Evolutionary conservation across 768 basidiomycete genomes (phyloP), one percentile per base, ranked within the genome.

Genomic region (Leccinellum rugosiceps): DNA sequence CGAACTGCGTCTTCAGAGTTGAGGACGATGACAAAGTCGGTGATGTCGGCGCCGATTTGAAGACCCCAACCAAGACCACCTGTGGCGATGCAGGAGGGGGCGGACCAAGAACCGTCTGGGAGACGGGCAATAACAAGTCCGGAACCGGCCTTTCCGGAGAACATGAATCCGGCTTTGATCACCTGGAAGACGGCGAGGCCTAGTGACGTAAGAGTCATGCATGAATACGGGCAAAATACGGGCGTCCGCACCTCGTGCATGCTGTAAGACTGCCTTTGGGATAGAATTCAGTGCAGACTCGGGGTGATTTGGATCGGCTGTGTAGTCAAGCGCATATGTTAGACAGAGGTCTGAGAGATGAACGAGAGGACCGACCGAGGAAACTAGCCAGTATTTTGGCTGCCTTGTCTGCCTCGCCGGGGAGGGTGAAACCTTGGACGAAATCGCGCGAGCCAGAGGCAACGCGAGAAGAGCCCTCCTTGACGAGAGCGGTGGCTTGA

Each of bases 171-270:
- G 4, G 92, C 92, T 74, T 92, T 91, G 72, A 97, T 76, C 14
- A 97, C 92, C 65, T 93, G 90, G 81, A 97, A 98, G 63, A 98
- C 82, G 50, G 95, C 95, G 58, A 98, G 86, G 52, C 94, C 94
- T 95, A 28, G 49, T 34, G 30, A 21, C 32, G 49, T 21, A 19
- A 25, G 13, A 14, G 10, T 17, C 50, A 15, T 55, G 17, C 31
- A 41, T 1, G 21, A n/a, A 19, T 53, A 52, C 6, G 21, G 13
- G 46, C 19, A 50, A 48, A 19, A 4, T 17, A 50, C n/a, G 41
- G 31, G 44, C 56, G n/a, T 19, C 10, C 76, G 51, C 62, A 90
- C 95, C 95, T 79, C 95, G 83, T 17, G 96, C 94, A 54, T 84
- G 81, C 64, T 91, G 90, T 17, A 99, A 75, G 50, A 98, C 93